Percentiles rank a stretch among this genome's conserved stretches.
Conservation (phyloP, 2,329 filamentous ascomycete species). For the Penicillium sp. region DNA sequence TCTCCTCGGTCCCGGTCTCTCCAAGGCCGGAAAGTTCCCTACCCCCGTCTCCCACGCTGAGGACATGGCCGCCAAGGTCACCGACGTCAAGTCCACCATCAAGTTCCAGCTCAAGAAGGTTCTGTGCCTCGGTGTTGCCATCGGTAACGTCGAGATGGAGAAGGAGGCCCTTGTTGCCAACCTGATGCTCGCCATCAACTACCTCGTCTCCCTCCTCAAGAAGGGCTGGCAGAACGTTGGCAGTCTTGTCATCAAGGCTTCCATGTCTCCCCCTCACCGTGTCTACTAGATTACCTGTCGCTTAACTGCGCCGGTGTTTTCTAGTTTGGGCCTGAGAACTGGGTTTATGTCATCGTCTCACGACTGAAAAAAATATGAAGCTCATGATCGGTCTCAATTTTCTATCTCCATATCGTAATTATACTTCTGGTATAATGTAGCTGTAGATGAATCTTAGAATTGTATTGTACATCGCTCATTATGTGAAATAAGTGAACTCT, state of each 20-base stretch:
- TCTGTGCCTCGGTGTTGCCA: slow-evolving; percentile 98
- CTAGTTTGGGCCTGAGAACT: slow-evolving; percentile 23
- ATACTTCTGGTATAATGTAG: background rate
- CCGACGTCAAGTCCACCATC: slow-evolving; percentile 99
- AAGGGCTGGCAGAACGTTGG: slow-evolving; percentile 99
- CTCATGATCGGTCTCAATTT: slow-evolving; percentile 30
- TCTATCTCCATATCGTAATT: slow-evolving; percentile 4
- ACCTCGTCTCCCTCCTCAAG: slow-evolving; percentile 98
- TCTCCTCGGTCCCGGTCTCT: slow-evolving; percentile 98
- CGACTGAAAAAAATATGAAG: slow-evolving; percentile 33
- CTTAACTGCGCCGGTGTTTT: slow-evolving; percentile 28
- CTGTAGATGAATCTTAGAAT: background rate
- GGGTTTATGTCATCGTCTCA: slow-evolving; percentile 33
- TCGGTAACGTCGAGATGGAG: slow-evolving; percentile 97
- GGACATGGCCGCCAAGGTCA: slow-evolving; percentile 92
- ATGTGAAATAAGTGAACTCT: background rate
- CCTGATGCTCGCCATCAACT: slow-evolving; percentile 99
- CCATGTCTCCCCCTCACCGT: slow-evolving; percentile 98
- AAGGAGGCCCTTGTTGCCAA: slow-evolving; percentile 95
- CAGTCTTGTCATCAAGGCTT: slow-evolving; percentile 99
- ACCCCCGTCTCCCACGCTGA: slow-evolving; percentile 96
- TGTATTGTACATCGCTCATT: slow-evolving; percentile 2
- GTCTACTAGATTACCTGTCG: slow-evolving; percentile 70
- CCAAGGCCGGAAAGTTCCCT: slow-evolving; percentile 99
- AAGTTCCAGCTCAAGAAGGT: slow-evolving; percentile 99